phyloP scores from a whole-genome alignment of 2,329 filamentous ascomycete genomes.

The Apiospora pterosperma region DNA sequence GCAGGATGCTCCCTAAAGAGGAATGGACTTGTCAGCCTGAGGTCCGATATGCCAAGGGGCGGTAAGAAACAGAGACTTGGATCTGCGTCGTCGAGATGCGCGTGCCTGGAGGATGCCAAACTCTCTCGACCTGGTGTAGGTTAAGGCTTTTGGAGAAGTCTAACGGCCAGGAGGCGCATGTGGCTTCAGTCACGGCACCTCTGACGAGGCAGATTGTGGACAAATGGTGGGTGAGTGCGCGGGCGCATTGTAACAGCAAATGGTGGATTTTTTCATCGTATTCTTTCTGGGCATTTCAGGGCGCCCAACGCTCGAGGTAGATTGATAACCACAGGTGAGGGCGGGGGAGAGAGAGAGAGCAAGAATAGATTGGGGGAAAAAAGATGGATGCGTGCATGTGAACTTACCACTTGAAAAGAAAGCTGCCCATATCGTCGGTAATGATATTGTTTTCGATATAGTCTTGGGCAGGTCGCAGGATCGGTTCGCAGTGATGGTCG shows the following conservation, averaged over 20 bases:
- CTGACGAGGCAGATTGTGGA: not conserved
- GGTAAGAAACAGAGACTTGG: not conserved
- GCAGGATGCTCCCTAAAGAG: slow-evolving; percentile 73
- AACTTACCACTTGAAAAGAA: slow-evolving; percentile 68
- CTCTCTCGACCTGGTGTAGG: not conserved
- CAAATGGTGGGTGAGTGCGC: not conserved
- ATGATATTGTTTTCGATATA: not conserved
- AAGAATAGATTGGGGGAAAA: not conserved
- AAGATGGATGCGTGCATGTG: not conserved
- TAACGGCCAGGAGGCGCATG: not conserved
- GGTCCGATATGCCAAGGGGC: not conserved
- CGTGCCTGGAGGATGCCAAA: not conserved
- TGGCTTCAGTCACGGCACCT: not conserved
- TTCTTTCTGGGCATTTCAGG: no score
- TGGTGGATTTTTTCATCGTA: not conserved
- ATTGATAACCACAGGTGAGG: not conserved
- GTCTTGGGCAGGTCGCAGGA: not conserved
- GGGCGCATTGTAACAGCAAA: not conserved
- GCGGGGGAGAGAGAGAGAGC: not conserved
- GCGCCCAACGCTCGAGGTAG: not conserved
- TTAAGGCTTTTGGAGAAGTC: not conserved
- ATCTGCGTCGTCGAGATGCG: not conserved
- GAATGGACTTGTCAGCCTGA: slow-evolving; percentile 11
- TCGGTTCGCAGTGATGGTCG: not conserved
- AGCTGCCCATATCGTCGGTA: slow-evolving; percentile 55